Conservation (phyloP, 2,329 filamentous ascomycete species). For the Claviceps spartinae region DNA sequence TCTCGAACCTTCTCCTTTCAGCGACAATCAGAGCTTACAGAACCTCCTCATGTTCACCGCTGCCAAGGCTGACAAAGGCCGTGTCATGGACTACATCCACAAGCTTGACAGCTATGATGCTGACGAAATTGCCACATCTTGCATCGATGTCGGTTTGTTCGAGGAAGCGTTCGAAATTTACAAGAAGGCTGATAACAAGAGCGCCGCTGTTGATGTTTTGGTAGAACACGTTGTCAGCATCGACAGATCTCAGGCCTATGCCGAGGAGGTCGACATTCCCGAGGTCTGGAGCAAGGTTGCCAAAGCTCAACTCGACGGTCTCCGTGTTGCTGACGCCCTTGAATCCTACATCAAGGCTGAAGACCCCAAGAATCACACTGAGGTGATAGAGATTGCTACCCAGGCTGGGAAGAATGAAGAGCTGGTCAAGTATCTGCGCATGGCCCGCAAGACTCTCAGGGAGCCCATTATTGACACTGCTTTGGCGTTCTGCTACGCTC, state of each 20-base stretch:
- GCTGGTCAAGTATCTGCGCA: conserved; percentile 87
- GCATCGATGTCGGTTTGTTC: conserved; percentile 85
- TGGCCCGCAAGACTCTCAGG: conserved; percentile 92
- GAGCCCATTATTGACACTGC: conserved; percentile 90
- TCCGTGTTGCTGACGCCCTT: conserved; percentile 83
- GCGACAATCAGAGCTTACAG: conserved; percentile 91
- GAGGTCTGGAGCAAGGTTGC: conserved; percentile 98
- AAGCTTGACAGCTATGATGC: conserved; percentile 79
- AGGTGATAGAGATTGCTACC: conserved; percentile 92
- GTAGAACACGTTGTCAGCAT: conserved; percentile 97
- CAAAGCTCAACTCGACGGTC: conserved; percentile 92
- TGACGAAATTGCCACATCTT: conserved; percentile 83
- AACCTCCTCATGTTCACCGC: conserved; percentile 94
- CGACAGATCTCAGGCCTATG: conserved; percentile 89
- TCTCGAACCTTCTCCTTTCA: conserved; percentile 97
- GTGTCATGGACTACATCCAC: conserved; percentile 93
- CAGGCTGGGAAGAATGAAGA: conserved; percentile 97
- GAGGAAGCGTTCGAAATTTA: conserved; percentile 98
- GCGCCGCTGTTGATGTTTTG: conserved; percentile 76
- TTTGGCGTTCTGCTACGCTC: conserved; percentile 84
- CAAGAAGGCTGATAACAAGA: conserved; percentile 91
- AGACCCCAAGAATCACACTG: conserved; percentile 83
- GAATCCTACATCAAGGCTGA: conserved; percentile 94
- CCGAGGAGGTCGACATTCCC: conserved; percentile 82
- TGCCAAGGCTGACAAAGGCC: conserved; percentile 87